Base-by-base conservation (phyloP, 148 eudicot species). In the Silene conica region DNA sequence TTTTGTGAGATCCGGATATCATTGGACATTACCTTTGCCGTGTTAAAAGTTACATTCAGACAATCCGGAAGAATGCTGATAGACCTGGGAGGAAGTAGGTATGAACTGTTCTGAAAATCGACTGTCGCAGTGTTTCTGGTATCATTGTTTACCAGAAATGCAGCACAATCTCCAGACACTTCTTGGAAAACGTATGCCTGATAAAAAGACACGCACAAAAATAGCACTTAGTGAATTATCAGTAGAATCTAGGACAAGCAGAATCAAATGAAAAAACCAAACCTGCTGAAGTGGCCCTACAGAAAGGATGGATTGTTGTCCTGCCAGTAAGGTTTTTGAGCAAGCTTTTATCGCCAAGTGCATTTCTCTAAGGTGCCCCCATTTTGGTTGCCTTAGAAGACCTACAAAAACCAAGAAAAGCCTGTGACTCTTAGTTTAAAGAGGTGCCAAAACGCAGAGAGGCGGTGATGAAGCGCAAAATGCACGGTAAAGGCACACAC, bases 321-420 rank as follows among this genome's bases (percentile, higher is more conserved):
- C 87, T n/a, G 71, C 70, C 28, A 85, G 76, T 72, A 88, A 75
- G 65, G 85, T 80, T 31, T 80, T 46, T 22, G 85, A 82, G 81
- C 87, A 76, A 13, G 73, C 18, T 50, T 80, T 83, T 56, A 87
- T 76, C 16, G 82, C 84, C n/a, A 46, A 41, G 67, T 88, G 92
- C 63, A 86, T 43, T n/a, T 86, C 81, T 72, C 74, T 84, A 23
- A 88, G 86, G 74, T 88, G 92, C 5, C 92, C 92, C 82, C 85
- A 88, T 84, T 88, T 88, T 6, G 92, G 92, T 72, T 88, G 87
- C 74, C 88, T 81, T 12, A 84, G 64, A 57, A 88, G 80, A 52
- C 92, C 89, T 88, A 38, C 8, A 55, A 55, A 26, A 3, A 46
- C 4, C 16, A 4, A 1, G 60, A 3, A 5, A 38, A 64, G 18